Conservation (phyloP, 192 early-diverging fungal genomes). For the Ambispora gerdemannii region DNA sequence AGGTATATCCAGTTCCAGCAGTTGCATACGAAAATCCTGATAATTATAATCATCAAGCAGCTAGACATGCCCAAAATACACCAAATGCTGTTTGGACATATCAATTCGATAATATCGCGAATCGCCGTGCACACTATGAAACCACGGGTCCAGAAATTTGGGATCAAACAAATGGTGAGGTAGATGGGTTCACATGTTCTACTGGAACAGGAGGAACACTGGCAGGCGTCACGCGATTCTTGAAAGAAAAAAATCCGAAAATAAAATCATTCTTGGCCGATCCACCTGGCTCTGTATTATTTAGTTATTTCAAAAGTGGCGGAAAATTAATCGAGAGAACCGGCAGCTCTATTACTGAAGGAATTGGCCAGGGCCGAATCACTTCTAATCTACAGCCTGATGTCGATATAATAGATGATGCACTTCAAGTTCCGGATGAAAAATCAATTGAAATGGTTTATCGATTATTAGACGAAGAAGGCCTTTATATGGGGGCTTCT, state of each 20-base stretch:
- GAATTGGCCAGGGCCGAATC: constrained; percentile 93
- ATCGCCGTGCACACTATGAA: constrained; percentile 88
- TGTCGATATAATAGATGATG: constrained; percentile 76
- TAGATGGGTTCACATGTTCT: constrained; percentile 90
- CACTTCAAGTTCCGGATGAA: constrained; percentile 76
- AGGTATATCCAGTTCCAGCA: constrained; percentile 90
- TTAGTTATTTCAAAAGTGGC: constrained; percentile 71
- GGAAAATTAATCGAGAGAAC: constrained; percentile 63
- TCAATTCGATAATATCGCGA: constrained; percentile 93
- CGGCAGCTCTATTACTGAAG: constrained; percentile 90
- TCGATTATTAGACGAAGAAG: constrained; percentile 88
- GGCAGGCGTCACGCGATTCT: constrained; percentile 75
- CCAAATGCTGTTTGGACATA: constrained; percentile 94
- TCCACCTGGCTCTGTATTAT: constrained; percentile 91
- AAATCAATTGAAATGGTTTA: constrained; percentile 85
- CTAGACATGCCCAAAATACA: constrained; percentile 70
- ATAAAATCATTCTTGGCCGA: constrained; percentile 86
- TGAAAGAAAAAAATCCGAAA: constrained; percentile 73
- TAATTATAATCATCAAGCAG: constrained; percentile 95
- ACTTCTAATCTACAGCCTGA: constrained; percentile 86
- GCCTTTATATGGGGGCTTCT: constrained; percentile 88
- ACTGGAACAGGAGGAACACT: constrained; percentile 93
- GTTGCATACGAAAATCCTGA: constrained; percentile 87
- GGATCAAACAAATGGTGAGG: constrained; percentile 71
- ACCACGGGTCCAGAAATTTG: constrained; percentile 96